Evolutionary conservation across 805 yeast genomes (phyloP).

Genomic region (Kazachstania africana): DNA sequence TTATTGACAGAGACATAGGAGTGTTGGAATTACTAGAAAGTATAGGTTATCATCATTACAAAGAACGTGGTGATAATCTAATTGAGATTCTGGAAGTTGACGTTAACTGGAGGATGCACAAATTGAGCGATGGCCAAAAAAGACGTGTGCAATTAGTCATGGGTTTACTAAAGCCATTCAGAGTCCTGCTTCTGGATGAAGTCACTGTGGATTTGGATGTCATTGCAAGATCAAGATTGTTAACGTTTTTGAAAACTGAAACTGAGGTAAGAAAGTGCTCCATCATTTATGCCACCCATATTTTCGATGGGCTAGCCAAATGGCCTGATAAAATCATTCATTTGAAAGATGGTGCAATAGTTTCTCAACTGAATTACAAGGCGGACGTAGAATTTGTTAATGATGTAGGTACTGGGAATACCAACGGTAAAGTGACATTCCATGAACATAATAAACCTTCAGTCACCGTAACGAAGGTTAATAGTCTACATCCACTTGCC

Average conservation of each 20-base stretch:
- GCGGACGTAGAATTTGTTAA: slow-evolving; percentile 24
- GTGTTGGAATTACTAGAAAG: slow-evolving; percentile 68
- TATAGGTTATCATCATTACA: slow-evolving; percentile 67
- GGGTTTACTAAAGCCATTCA: slow-evolving; percentile 92
- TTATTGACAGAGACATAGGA: slow-evolving; percentile 84
- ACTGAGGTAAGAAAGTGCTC: slow-evolving; percentile 59
- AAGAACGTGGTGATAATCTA: slow-evolving; percentile 67
- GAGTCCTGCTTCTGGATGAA: slow-evolving; percentile 76
- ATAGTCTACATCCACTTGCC: slow-evolving; percentile 63
- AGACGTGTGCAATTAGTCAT: slow-evolving; percentile 86
- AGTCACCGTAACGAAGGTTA: slow-evolving; percentile 21
- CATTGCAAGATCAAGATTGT: slow-evolving; percentile 64
- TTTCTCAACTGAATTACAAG: slow-evolving; percentile 26
- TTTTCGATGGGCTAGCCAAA: slow-evolving; percentile 82
- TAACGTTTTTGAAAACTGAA: slow-evolving; percentile 63
- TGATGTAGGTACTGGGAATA: slow-evolving; percentile 7
- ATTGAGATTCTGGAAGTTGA: slow-evolving; percentile 76
- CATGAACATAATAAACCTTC: slow-evolving; percentile 2
- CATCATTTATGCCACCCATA: slow-evolving; percentile 90
- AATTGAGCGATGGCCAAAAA: slow-evolving; percentile 88
- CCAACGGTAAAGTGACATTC: slow-evolving; percentile 14
- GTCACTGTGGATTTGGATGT: slow-evolving; percentile 96
- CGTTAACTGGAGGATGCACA: slow-evolving; percentile 83
- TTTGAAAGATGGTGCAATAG: slow-evolving; percentile 52
- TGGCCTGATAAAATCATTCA: slow-evolving; percentile 88